Evolutionary conservation across 495 filamentous ascomycete species (phyloP), one percentile per base, ranked within the genome.

Genomic region (Talaromyces ruber): DNA sequence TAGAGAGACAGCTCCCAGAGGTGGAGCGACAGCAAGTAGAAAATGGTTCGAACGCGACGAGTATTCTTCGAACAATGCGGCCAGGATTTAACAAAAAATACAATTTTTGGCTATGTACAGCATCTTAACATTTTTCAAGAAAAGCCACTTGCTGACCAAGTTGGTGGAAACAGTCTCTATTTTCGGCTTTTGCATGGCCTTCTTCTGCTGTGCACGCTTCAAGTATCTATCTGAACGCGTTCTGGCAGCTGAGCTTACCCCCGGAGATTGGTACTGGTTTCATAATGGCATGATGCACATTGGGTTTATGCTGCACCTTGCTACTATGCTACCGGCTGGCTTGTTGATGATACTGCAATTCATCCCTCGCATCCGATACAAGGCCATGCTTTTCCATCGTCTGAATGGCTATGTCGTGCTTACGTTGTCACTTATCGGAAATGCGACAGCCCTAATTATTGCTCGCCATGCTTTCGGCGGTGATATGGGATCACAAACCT

Each of bases 261-360:
- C 81, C 6, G 80, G 80, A 50, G 77, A 84, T 62, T 82, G 78
- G 70, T 84, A 76, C 63, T 80, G 77, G 68, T 79, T 76, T 60
- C 62, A 66, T 12, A 64, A 67, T 21, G 69, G 70, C 24, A 64
- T 66, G 37, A 72, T 74, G 53, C 65, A 69, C 50, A 64, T 80
- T 53, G 81, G 81, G 24, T 76, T 85, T 30, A 73, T 68, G 11
- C 58, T 83, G 6, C 82, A 84, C 63, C 67, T 84, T 14, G 68
- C 58, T 28, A 57, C 63, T 29, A 68, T 81, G 52, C 59, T 85
- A 11, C 82, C 82, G 0, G 77, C 73, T 8, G 68, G 68, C 6
- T 25, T 84, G 8, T 72, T 85, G 47, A 72, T 73, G 30, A 69
- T 76, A 28, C 71, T 72, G 50, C 81, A 84, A 68, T 84, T 84